Evolutionary conservation across 306 rosid species (phyloP), one percentile per base, ranked within the genome.

Genomic region (Rosa rugosa): DNA sequence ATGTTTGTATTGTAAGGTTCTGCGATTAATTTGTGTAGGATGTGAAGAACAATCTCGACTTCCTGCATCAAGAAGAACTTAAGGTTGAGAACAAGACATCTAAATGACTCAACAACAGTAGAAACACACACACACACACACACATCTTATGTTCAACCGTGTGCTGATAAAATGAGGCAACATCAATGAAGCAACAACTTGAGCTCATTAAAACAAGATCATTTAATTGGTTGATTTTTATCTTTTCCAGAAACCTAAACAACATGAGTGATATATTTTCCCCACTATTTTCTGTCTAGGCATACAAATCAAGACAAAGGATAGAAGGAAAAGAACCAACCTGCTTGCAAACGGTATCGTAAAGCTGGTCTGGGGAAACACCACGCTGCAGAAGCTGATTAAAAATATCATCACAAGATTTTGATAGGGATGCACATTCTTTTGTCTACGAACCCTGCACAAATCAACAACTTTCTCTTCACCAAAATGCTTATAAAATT

Each of bases 291-390:
- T 38, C 57, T 65, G n/a, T 42, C 46, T 25, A 81, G 4, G 65
- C 16, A 81, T 44, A 49, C 71, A 76, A 41, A 46, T 63, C 25
- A 66, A 67, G 45, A 57, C 16, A 68, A 7, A 34, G 53, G 53
- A 25, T 45, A 17, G 49, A 73, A 69, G 59, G 50, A 40, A 47
- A 77, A 83, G 62, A 50, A 69, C 40, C 54, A 66, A 94, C 98
- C 98, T 94, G 96, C 81, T 94, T 90, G 96, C 94, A 92, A 79
- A 94, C 93, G 41, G 96, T 87, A 71, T 88, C 22, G 75, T 92
- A 92, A 76, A 94, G 97, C 73, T 94, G 92, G 8, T 88, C 91
- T 0, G 96, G 91, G 69, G 90, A 34, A 69, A 94, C 84, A 67
- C 98, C 97, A 60, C 94, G 79, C 81, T 90, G 97, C 85, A 90